Evolutionary conservation across 2,329 filamentous ascomycete genomes (phyloP), one percentile per base, ranked within the genome.

Genomic region (Talaromyces piceae): DNA sequence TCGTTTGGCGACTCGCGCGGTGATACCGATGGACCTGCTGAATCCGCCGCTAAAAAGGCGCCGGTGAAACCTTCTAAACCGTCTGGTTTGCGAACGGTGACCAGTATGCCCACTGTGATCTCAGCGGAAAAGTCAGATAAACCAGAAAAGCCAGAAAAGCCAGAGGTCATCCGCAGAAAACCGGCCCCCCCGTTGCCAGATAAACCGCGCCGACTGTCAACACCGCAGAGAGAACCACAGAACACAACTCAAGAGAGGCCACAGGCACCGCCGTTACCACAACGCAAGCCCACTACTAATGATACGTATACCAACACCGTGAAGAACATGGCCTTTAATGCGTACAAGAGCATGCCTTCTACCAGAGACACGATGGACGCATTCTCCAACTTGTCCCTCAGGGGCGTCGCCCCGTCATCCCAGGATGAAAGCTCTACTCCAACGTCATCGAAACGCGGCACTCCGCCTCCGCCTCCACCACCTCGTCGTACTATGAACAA

Each of bases 11-110:
- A 63, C 31, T 23, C 65, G 69, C 51, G 56, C 68, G 50, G 66
- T 13, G 58, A 63, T 11, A 54, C 58, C 5, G 46, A 51, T 28
- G 57, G 44, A 12, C n/a, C 53, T 5, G 56, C 59, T 16, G 54
- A 54, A 23, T 22, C 56, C 8, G 59, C 54, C 9, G 33, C 52
- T 50, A 62, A 64, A 45, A 51, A 56, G 26, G 67, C 69, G 13
- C 74, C 72, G n/a, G 56, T 61, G 3, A 71, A 70, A 54, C 74
- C 74, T 25, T 66, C 65, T 11, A 76, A 75, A 56, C 74, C 73
- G 44, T 67, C 64, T 13, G 63, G 66, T 31, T 57, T 73, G 33
- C 67, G 68, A n/a, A 67, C 68, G 12, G 60, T 63, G 13, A 60
- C 65, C 9, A 64, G 53, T 30, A 43, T 43, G 6, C 50, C 13